Base-by-base conservation (phyloP, 169 alveolate species). In the Eimeria falciformis region DNA sequence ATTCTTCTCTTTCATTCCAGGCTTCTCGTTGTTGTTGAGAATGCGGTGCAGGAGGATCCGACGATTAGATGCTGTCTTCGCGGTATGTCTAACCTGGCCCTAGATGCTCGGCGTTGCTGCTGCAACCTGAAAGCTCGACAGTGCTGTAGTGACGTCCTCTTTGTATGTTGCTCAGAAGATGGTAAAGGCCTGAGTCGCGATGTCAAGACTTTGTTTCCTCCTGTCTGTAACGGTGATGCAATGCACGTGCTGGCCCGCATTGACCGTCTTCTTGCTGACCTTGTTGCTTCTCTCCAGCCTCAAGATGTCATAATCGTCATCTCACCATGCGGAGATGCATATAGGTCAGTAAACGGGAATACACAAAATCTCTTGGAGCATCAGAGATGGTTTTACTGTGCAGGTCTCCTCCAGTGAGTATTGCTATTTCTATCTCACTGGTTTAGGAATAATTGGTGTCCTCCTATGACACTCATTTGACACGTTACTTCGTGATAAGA, bases 281-380 rank as follows among this genome's bases (percentile, higher is more conserved):
- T 90, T 3, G 55, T 77, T 7, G 84, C 90, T 0, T 43, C 55
- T 18, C 18, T 90, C 84, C 25, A 62, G 25, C 87, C 69, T 0
- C 65, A 71, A 55, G 93, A 90, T 68, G 56, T 90, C 25, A 89
- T 90, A 37, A 53, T 90, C 37, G 79, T 90, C 58, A 12, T 90
- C 9, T 90, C 93, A 3, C 90, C 90, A 9, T 90, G 93, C 33
- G 93, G 93, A 11, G 85, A 90, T 27, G 88, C 88, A 27, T 82
- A 85, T 46, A 65, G 88, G 73, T 90, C 43, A 73, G 83, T 58
- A 29, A 46, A 6, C 18, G 46, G 12, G 23, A 25, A 0, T 11
- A 37, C 75, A 47, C 62, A 18, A 27, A 6, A 12, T 12, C 1
- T 6, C 1, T 11, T 5, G 82, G 33, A 7, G 12, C 55, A 71